Percentiles rank a stretch among this genome's conserved stretches.
phyloP scores from a whole-genome alignment of 768 basidiomycete genomes.

The Suillus fuscotomentosus region DNA sequence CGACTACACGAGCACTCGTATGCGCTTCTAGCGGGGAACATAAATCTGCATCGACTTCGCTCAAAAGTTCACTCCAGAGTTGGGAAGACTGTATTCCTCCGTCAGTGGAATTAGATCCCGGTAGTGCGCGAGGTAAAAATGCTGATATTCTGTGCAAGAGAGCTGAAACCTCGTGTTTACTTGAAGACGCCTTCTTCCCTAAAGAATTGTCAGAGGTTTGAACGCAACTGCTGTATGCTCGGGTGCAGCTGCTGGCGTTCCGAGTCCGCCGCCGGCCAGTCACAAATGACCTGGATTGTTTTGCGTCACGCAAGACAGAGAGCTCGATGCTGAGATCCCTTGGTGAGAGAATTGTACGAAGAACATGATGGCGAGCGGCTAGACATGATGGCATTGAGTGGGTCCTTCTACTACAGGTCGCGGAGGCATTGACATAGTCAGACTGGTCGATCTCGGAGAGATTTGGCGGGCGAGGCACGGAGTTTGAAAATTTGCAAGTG shows the following conservation, averaged over 20 bases:
- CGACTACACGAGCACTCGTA: constrained; percentile 40
- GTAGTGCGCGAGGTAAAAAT: constrained; percentile 45
- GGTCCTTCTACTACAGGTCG: neutral
- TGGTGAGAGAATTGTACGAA: neutral
- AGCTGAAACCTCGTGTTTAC: constrained; percentile 36
- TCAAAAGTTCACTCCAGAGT: constrained; percentile 49
- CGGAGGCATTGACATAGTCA: too few relatives aligned
- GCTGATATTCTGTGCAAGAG: constrained; percentile 49
- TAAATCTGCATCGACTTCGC: constrained; percentile 28
- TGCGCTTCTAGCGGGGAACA: constrained; percentile 29
- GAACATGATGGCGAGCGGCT: neutral
- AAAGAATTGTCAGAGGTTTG: neutral
- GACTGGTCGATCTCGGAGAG: too few relatives aligned
- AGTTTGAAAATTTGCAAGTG: too few relatives aligned
- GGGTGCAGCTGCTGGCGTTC: neutral
- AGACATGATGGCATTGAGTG: constrained; percentile 10
- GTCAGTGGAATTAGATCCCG: constrained; percentile 15
- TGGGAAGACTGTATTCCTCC: constrained; percentile 30
- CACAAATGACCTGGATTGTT: neutral
- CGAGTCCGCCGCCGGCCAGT: neutral
- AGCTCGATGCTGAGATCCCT: neutral
- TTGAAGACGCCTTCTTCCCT: neutral
- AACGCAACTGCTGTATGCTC: neutral
- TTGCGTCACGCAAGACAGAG: neutral
- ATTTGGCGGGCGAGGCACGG: too few relatives aligned